phyloP scores from a whole-genome alignment of 2,329 filamentous ascomycete species.

The Macroventuria anomochaeta region DNA sequence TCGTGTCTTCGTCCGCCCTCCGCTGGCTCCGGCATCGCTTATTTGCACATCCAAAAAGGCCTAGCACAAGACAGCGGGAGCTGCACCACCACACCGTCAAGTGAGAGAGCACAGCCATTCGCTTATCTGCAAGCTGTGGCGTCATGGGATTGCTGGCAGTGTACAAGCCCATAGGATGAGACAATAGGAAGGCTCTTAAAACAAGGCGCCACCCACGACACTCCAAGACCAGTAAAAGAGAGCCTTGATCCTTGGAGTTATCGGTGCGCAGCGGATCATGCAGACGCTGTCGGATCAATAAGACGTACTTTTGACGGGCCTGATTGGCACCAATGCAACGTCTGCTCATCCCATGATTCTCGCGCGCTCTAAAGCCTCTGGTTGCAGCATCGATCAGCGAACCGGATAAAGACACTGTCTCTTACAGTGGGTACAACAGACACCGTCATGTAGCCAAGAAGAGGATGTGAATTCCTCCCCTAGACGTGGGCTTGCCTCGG shows the following conservation, averaged over 20 bases:
- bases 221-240: conserved; percentile 30
- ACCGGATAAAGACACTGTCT: conserved; percentile 13
- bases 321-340: conserved; percentile 32
- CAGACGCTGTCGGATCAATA: conserved; percentile 21
- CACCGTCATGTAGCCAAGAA: conserved; percentile 28
- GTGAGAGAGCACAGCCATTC: conserved; percentile 36
- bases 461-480: conserved; percentile 15
- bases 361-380: conserved; percentile 34
- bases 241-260: conserved; percentile 29
- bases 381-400: conserved; percentile 36
- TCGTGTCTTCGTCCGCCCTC: conserved; percentile 13
- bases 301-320: conserved; percentile 21
- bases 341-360: conserved; percentile 29
- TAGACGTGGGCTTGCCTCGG: conserved; percentile 28
- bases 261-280: conserved; percentile 30
- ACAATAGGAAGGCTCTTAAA: conserved; percentile 19
- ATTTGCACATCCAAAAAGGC: conserved; percentile 18
- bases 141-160: conserved; percentile 28
- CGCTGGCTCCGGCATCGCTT: conserved; percentile 22
- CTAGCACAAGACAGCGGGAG: conserved; percentile 28
- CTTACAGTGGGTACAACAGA: conserved; percentile 14
- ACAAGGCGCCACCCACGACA: conserved; percentile 43
- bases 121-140: conserved; percentile 44
- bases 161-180: conserved; percentile 15
- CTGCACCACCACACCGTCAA: conserved; percentile 40